phyloP scores from a whole-genome alignment of 2,329 filamentous ascomycete species.

The Xylariaceae sp. region DNA sequence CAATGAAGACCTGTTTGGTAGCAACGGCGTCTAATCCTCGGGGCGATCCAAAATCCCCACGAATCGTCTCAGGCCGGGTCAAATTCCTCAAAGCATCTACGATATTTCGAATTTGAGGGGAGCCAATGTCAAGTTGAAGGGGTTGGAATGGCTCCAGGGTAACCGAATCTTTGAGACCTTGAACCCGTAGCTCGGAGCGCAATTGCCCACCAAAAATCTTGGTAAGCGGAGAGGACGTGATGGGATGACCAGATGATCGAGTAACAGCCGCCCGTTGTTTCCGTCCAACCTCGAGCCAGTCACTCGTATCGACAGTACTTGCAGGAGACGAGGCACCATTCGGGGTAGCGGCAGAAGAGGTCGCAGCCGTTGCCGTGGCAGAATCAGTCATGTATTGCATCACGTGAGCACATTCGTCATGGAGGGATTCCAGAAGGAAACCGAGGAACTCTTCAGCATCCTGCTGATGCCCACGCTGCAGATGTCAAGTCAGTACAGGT shows the following conservation, averaged over 20 bases:
- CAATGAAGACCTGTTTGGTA: slow-evolving; percentile 93
- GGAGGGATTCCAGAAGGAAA: slow-evolving; percentile 85
- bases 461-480: slow-evolving; percentile 86
- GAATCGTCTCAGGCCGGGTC: slow-evolving; percentile 77
- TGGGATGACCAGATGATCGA: slow-evolving; percentile 73
- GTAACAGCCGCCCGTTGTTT: slow-evolving; percentile 87
- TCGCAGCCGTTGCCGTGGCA: slow-evolving; percentile 26
- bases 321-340: slow-evolving; percentile 39
- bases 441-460: slow-evolving; percentile 97
- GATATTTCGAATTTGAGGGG: slow-evolving; percentile 82
- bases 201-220: slow-evolving; percentile 93
- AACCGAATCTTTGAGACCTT: slow-evolving; percentile 83
- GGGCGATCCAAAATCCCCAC: slow-evolving; percentile 77
- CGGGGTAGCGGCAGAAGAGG: slow-evolving; percentile 31
- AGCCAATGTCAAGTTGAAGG: slow-evolving; percentile 89
- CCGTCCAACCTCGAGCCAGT: slow-evolving; percentile 92
- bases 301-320: slow-evolving; percentile 48
- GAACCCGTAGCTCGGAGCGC: slow-evolving; percentile 82
- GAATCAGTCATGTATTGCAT: slow-evolving; percentile 52
- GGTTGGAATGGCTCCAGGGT: slow-evolving; percentile 93
- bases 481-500: slow-evolving; percentile 6
- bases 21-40: slow-evolving; percentile 73
- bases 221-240: slow-evolving; percentile 76
- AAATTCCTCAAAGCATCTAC: slow-evolving; percentile 83
- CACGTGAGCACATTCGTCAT: slow-evolving; percentile 83